Conservation (phyloP, 2,329 filamentous ascomycete genomes). For the Ceratocystis albifundus region DNA sequence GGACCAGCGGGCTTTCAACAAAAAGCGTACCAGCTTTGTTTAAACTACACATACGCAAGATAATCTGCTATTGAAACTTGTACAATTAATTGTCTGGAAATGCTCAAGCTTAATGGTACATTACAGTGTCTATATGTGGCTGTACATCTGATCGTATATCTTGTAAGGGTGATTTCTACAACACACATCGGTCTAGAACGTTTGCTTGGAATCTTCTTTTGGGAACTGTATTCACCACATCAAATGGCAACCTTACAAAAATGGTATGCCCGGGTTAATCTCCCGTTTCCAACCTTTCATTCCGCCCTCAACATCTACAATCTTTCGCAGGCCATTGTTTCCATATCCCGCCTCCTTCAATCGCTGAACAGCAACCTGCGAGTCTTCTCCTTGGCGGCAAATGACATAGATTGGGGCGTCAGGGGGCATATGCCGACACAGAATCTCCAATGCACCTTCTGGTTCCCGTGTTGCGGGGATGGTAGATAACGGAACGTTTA, state of each 20-base stretch:
- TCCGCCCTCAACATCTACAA: slow-evolving; percentile 62
- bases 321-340: slow-evolving; percentile 41
- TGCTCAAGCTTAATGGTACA: too few species aligned
- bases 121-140: too few species aligned
- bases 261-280: slow-evolving; percentile 49
- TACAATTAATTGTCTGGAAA: not conserved
- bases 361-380: slow-evolving; percentile 55
- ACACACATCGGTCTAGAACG: not conserved
- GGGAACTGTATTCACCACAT: not conserved
- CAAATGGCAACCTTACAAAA: slow-evolving; percentile 32
- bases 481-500: slow-evolving; percentile 52
- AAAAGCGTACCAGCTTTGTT: slow-evolving; percentile 62
- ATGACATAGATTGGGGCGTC: slow-evolving; percentile 55
- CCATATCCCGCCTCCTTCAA: slow-evolving; percentile 51
- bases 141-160: too few species aligned
- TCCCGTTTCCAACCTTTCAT: slow-evolving; percentile 59
- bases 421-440: slow-evolving; percentile 33
- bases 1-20: slow-evolving; percentile 93
- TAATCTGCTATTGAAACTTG: not conserved
- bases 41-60: slow-evolving; percentile 28
- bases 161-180: not conserved
- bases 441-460: slow-evolving; percentile 25
- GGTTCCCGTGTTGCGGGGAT: slow-evolving; percentile 39
- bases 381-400: slow-evolving; percentile 68
- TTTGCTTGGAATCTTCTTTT: not conserved